phyloP scores from a whole-genome alignment of 208 protist species.

The Leishmania braziliensis region DNA sequence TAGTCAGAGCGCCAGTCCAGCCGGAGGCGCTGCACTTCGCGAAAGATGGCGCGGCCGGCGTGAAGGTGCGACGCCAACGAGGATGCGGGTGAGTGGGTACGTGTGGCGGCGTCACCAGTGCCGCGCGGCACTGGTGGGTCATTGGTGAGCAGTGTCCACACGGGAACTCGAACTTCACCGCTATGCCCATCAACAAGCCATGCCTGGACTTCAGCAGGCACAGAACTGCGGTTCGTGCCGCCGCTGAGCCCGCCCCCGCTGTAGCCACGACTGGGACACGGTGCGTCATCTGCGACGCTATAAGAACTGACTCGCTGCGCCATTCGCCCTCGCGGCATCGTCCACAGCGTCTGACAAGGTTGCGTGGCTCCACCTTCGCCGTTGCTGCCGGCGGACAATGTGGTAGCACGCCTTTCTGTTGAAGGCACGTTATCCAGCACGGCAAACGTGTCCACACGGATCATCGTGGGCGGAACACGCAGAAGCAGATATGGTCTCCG shows the following conservation, averaged over 20 bases:
- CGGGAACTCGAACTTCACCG: conserved; percentile 4
- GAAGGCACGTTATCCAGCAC: conserved; percentile 12
- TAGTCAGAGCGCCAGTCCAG: conserved; percentile 19
- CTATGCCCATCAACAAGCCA: conserved; percentile 6
- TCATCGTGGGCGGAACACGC: conserved; percentile 20
- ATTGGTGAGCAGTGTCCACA: conserved; percentile 12
- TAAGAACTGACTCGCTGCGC: neutral
- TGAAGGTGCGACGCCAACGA: conserved; percentile 12
- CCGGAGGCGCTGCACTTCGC: conserved; percentile 17
- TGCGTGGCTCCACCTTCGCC: neutral
- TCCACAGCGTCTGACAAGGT: conserved; percentile 1
- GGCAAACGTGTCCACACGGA: conserved; percentile 19
- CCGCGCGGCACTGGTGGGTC: neutral
- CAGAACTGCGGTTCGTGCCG: neutral
- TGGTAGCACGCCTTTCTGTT: neutral
- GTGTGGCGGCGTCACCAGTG: neutral
- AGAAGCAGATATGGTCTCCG: conserved; percentile 10
- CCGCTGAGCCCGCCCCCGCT: neutral
- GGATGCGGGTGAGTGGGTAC: neutral
- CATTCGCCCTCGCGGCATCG: neutral
- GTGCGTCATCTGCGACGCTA: neutral
- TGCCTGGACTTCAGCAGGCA: neutral
- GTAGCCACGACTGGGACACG: neutral
- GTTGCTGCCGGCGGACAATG: neutral
- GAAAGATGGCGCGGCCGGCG: conserved; percentile 10